Evolutionary conservation across 441 rosid species (phyloP), one percentile per base, ranked within the genome.

Genomic region (Isatis lusitanica): DNA sequence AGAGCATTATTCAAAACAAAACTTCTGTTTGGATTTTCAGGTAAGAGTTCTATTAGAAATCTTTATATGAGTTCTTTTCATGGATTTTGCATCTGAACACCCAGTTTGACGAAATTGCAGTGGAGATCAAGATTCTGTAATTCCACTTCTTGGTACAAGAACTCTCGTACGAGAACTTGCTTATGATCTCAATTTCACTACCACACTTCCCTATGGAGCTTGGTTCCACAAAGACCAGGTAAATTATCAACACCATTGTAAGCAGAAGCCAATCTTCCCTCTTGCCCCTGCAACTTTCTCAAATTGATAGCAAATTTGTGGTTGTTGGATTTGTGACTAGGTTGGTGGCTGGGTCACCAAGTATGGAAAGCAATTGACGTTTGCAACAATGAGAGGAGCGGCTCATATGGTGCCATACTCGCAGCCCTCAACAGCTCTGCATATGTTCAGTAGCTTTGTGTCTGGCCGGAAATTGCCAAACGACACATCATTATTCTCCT

Each of bases 171-270:
- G 90, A 1, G 94, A 91, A 64, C 87, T 93, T 51, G 98, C 98
- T 38, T 78, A 82, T 13, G 86, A 90, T 38, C 78, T 91, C 60
- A 79, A 78, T 40, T 86, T 90, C 67, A 53, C 74, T 57, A 76
- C 77, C 15, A 88, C 94, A 11, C 92, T 91, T 61, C 92, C 92
- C 1, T 91, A 93, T 63, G 85, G 85, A 74, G 76, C 83, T 57
- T 93, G 98, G 97, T 88, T 91, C 81, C 93, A 93, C 88, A 87
- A 90, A 79, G 82, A 79, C 35, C 97, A 90, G 96, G 98, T 93
- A 15, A 80, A 26, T 31, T 50, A 8, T 7, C 51, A 38, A 50
- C 28, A 51, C 56, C 8, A 7, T 58, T 47, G 33, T 11, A 15
- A 12, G 44, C 44, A 12, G 44, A 12, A 40, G 6, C 44, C 5